Evolutionary conservation across 2,329 filamentous ascomycete species (phyloP).

Genomic region (Seiridium unicorne): DNA sequence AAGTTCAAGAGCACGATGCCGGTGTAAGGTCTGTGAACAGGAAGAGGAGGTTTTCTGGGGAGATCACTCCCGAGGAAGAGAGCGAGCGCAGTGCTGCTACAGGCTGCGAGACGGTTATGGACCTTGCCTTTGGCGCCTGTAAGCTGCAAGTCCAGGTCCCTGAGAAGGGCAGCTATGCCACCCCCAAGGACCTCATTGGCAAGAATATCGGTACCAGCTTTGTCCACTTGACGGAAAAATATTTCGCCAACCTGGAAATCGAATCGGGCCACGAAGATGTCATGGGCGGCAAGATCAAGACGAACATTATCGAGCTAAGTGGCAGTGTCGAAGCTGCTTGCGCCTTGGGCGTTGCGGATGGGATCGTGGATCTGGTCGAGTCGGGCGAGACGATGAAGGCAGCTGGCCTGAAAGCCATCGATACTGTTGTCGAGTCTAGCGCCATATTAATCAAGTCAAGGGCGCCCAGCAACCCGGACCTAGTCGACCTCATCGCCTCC

Average conservation of each 20-base stretch:
- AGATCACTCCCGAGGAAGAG: constrained; percentile 40
- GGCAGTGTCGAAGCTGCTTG: constrained; percentile 98
- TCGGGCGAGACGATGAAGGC: constrained; percentile 98
- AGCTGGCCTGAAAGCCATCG: constrained; percentile 88
- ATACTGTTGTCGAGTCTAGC: constrained; percentile 84
- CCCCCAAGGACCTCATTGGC: constrained; percentile 77
- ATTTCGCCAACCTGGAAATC: constrained; percentile 77
- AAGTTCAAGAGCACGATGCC: constrained; percentile 87
- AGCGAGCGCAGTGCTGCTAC: constrained; percentile 43
- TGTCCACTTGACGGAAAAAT: constrained; percentile 76
- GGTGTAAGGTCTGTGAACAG: constrained; percentile 49
- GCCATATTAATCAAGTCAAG: constrained; percentile 92
- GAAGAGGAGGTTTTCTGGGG: constrained; percentile 45
- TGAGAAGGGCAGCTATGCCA: constrained; percentile 70
- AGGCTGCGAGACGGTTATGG: constrained; percentile 82
- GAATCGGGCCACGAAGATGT: constrained; percentile 39
- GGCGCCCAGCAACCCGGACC: constrained; percentile 72
- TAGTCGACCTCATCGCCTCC: constrained; percentile 81
- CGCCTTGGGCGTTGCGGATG: constrained; percentile 90
- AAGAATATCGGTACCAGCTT: constrained; percentile 97
- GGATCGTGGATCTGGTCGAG: constrained; percentile 96
- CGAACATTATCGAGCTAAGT: constrained; percentile 90
- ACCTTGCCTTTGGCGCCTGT: constrained; percentile 87
- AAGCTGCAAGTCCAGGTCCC: constrained; percentile 97
- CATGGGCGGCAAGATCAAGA: constrained; percentile 59